Evolutionary conservation across 2,329 filamentous ascomycete species (phyloP), one percentile per base, ranked within the genome.

Genomic region (Bipolaris oryzae): DNA sequence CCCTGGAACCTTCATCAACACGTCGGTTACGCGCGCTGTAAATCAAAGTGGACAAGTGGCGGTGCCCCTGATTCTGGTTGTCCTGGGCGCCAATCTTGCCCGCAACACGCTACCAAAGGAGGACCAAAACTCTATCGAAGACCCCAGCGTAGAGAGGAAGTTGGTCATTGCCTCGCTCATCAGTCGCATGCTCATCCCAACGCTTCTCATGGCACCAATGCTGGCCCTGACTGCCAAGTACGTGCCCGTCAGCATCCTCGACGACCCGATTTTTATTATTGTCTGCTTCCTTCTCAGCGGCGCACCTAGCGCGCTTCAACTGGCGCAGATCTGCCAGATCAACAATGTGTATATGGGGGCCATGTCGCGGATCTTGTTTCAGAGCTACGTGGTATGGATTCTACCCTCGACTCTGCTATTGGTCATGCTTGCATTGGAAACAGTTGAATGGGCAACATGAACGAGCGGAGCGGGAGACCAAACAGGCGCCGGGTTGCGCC

Each of bases 281-380:
- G 95, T 99, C 34, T 97, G 93, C 79, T 99, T 98, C 84, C 82
- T 99, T 63, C 89, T 99, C 64, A 94, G 92, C 0, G 95, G 95
- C 34, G 95, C 95, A 3, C 95, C 95, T 5, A 96, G 90, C 61
- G 95, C 95, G 23, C 82, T 99, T 62, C 95, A 99, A 78, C 81
- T 99, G 71, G 94, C 95, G 6, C 95, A 99, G 79, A 99, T 99
- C 59, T 99, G 95, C 79, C 95, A 98, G 82, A 90, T 98, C 79
- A 99, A 99, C 77, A 89, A 89, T 61, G 95, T 99, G 9, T 99
- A 92, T 76, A 94, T 98, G 81, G 87, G 89, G 16, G 92, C 95
- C 46, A 98, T 99, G 93, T 90, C 91, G 60, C 90, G 87, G 75
- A 84, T 99, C 54, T 79, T 98, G 48, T 96, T 98, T 81, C 94